Percentiles rank a stretch among this genome's conserved stretches.
Evolutionary conservation across 768 basidiomycete species (phyloP).

Genomic region (Podaxis rugospora): DNA sequence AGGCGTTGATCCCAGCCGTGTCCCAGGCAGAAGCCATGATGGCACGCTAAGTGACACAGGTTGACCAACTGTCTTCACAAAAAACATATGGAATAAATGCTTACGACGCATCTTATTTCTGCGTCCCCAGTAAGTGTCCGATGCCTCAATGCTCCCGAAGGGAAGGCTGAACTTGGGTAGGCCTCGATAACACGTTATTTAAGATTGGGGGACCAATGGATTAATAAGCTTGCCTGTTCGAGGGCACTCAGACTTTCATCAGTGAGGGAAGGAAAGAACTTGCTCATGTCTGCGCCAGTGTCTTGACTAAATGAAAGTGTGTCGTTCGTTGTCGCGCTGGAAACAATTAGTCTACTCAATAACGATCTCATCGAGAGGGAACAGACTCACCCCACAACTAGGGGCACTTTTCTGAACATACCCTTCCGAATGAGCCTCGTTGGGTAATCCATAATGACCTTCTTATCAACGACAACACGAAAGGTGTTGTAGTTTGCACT

Average conservation of each 20-base stretch:
- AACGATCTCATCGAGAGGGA: background rate
- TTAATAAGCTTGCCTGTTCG: conserved; percentile 21
- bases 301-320: conserved; percentile 41
- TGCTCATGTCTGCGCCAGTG: conserved; percentile 31
- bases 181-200: conserved; percentile 19
- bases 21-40: conserved; percentile 42
- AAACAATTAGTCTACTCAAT: background rate
- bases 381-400: conserved; percentile 51
- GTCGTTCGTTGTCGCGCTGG: conserved; percentile 57
- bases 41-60: conserved; percentile 28
- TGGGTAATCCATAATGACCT: conserved; percentile 45
- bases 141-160: conserved; percentile 34
- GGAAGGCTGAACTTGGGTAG: conserved; percentile 42
- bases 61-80: background rate
- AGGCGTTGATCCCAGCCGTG: conserved; percentile 28
- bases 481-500: conserved; percentile 42
- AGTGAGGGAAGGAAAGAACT: conserved; percentile 42
- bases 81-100: conserved; percentile 19
- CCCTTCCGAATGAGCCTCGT: conserved; percentile 40
- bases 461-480: conserved; percentile 52
- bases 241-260: conserved; percentile 33
- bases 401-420: conserved; percentile 44
- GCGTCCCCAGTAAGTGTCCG: conserved; percentile 47
- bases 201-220: background rate
- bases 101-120: conserved; percentile 48